Percentiles rank a stretch among this genome's conserved stretches.
phyloP scores from a whole-genome alignment of 331 rosid genomes.

The Phaseolus coccineus region DNA sequence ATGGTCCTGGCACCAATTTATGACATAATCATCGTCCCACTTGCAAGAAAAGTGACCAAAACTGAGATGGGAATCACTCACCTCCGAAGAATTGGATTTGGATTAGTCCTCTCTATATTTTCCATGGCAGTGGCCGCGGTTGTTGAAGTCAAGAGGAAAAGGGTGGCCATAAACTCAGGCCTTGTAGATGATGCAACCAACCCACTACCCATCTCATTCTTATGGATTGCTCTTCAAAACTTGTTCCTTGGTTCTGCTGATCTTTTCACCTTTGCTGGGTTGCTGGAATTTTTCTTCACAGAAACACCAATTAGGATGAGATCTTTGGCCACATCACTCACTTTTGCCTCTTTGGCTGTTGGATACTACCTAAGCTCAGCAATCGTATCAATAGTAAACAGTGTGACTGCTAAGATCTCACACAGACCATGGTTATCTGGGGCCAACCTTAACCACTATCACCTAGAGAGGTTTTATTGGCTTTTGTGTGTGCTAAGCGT shows the following conservation, averaged over 20 bases:
- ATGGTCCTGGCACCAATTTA: slow-evolving; percentile 84
- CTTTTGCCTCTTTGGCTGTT: slow-evolving; percentile 89
- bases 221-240: slow-evolving; percentile 88
- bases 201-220: slow-evolving; percentile 81
- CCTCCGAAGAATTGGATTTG: slow-evolving; percentile 86
- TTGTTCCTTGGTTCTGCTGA: slow-evolving; percentile 94
- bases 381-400: slow-evolving; percentile 73
- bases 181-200: slow-evolving; percentile 56
- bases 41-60: slow-evolving; percentile 66
- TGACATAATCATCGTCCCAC: slow-evolving; percentile 81
- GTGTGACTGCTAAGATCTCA: slow-evolving; percentile 54
- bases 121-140: slow-evolving; percentile 93
- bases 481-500: slow-evolving; percentile 86
- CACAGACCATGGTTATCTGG: slow-evolving; percentile 81
- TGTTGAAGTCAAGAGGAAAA: slow-evolving; percentile 82
- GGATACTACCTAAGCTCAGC: slow-evolving; percentile 89
- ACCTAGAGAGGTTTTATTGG: slow-evolving; percentile 92
- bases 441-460: slow-evolving; percentile 65
- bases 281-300: slow-evolving; percentile 92
- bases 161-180: slow-evolving; percentile 56
- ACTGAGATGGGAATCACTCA: slow-evolving; percentile 84
- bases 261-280: slow-evolving; percentile 90
- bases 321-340: slow-evolving; percentile 90
- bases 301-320: slow-evolving; percentile 89
- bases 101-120: slow-evolving; percentile 71